A percentile compares a stretch with the other conserved stretches of the same genome.
Evolutionary conservation across 345 rosid species (phyloP).

Genomic region (Eucalyptus melliodora): DNA sequence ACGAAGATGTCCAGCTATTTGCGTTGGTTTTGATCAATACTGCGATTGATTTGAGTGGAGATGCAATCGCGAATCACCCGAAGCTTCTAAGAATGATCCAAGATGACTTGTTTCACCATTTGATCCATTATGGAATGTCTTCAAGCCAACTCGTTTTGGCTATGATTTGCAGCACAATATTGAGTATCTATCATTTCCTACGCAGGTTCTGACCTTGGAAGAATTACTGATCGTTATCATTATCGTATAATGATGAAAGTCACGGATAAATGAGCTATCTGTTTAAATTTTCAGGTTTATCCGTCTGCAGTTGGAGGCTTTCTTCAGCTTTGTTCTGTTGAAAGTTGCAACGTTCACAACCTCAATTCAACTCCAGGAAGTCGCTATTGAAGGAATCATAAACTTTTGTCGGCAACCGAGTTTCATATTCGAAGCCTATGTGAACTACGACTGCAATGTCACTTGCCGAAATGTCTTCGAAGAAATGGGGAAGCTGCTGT

Average conservation of each 20-base stretch:
- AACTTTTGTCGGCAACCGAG: conserved; percentile 83
- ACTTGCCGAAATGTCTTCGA: conserved; percentile 47
- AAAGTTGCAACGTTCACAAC: conserved; percentile 23
- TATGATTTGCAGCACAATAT: conserved; percentile 80
- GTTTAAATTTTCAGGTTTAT: conserved; percentile 36
- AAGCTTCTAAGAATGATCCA: conserved; percentile 73
- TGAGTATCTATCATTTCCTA: conserved; percentile 77
- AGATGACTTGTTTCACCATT: conserved; percentile 79
- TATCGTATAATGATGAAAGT: background rate
- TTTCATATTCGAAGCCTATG: conserved; percentile 66
- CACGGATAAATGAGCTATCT: background rate
- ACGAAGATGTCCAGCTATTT: conserved; percentile 66
- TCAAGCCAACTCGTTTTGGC: conserved; percentile 73
- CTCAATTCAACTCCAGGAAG: conserved; percentile 67
- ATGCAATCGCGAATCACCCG: conserved; percentile 55
- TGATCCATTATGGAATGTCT: conserved; percentile 69
- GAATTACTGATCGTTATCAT: background rate
- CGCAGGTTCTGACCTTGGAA: conserved; percentile 30
- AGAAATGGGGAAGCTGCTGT: conserved; percentile 71
- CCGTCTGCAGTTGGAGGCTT: conserved; percentile 88
- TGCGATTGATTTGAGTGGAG: conserved; percentile 75
- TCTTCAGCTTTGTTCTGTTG: conserved; percentile 60
- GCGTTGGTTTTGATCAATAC: conserved; percentile 60
- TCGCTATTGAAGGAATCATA: conserved; percentile 73
- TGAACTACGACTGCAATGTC: conserved; percentile 80